Evolutionary conservation across 352 stramenopile species (phyloP), one percentile per base, ranked within the genome.

Genomic region (Poterioochromonas sp.): DNA sequence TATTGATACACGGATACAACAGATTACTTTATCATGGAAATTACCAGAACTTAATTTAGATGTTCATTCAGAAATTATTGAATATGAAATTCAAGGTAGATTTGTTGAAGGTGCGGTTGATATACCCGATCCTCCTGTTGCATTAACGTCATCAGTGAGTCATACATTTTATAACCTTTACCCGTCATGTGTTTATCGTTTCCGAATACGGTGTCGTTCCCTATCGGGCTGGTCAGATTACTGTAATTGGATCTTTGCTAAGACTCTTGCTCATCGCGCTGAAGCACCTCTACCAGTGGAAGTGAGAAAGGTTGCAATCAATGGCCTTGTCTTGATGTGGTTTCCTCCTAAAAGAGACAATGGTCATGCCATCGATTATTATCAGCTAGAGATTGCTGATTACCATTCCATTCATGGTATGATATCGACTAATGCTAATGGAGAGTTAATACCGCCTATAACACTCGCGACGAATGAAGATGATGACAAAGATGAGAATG

Each of bases 361-460:
- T 54, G 65, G 65, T 3, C 0, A 2, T 26, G 8, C 12, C 11
- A 54, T 74, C 15, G 65, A 74, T 39, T 34, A 58, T 35, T 74
- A 74, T 74, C 40, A 58, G 12, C 5, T 74, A 12, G 65, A 74
- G 32, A 18, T 74, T 20, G n/a, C 22, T 40, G 65, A 74, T 71
- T 22, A 71, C 3, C 47, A 58, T n/a, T n/a, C n/a, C n/a, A 51
- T 20, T 51, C 43, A 20, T 51, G 5, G 5, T 20, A 51, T 51
- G 18, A 5, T 20, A 51, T 18, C 5, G 18, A 18, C 5, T 20
- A 5, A 51, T 20, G 43, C 43, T 20, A 51, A 51, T 20, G 18
- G 18, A 20, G 43, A 18, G 5, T 18, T 51, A 51, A 18, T 18
- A 5, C 43, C 18, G 5, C 43, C 43, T 51, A 51, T 20, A 51